phyloP scores from a whole-genome alignment of 192 early-diverging fungal species.

The Kappamyces sp. region DNA sequence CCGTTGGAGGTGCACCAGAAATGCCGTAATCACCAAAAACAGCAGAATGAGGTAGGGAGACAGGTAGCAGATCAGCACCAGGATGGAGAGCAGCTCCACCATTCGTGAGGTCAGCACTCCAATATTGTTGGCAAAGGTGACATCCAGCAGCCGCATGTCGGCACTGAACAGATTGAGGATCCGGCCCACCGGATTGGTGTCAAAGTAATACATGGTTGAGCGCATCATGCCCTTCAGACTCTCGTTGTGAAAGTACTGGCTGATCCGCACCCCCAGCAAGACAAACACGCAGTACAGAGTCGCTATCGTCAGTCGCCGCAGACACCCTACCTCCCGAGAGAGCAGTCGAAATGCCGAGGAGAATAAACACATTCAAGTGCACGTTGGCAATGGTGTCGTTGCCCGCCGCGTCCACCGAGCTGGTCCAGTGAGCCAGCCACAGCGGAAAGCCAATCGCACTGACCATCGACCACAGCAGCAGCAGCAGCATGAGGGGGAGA shows the following conservation, averaged over 20 bases:
- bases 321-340: too few species aligned
- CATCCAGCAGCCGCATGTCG: slow-evolving; percentile 58
- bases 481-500: too few species aligned
- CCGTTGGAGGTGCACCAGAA: slow-evolving; percentile 6
- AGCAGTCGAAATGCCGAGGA: too few species aligned
- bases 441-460: too few species aligned
- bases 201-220: slow-evolving; percentile 56
- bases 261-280: too few species aligned
- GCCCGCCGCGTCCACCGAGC: too few species aligned
- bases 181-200: slow-evolving; percentile 75
- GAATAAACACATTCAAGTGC: too few species aligned
- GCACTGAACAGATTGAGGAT: slow-evolving; percentile 84
- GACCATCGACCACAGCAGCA: too few species aligned
- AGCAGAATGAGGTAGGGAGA: neutral
- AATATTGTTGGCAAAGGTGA: neutral
- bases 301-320: too few species aligned
- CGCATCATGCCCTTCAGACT: slow-evolving; percentile 21
- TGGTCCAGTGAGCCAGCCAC: too few species aligned
- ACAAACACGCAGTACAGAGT: too few species aligned
- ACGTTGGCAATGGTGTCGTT: too few species aligned
- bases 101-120: neutral
- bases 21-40: slow-evolving; percentile 6
- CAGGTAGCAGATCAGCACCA: neutral
- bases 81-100: neutral
- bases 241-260: neutral